These are phyloP conservation scores for Gynochthodes officinalis DNA, from an alignment of 257 asterid genomes.

Conservation along the genomic window DNA sequence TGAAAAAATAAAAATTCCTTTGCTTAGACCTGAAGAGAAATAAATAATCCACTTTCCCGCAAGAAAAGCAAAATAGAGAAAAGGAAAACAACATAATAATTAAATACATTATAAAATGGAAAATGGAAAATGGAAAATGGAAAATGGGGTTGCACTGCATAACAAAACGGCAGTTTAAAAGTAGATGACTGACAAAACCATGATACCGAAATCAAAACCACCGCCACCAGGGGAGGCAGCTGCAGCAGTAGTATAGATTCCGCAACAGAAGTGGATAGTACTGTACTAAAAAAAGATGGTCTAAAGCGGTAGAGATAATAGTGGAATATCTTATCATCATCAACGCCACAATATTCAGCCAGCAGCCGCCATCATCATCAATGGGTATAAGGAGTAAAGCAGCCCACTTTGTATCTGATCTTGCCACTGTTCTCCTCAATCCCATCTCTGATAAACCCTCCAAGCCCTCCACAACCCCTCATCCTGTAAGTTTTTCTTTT, in stretches of 20 bases:
- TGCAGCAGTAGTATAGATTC: slow-evolving; percentile 3
- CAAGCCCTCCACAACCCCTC: slow-evolving; percentile 21
- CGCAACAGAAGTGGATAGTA: not conserved
- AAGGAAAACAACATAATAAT: too few species aligned
- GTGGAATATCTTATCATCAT: not conserved
- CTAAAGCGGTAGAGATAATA: not conserved
- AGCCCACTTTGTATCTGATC: slow-evolving; percentile 87
- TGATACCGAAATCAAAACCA: not conserved
- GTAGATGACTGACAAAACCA: slow-evolving; percentile 11
- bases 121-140: too few species aligned
- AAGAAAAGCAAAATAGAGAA: too few species aligned
- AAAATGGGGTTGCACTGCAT: too few species aligned
- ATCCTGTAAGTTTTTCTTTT: slow-evolving; percentile 35
- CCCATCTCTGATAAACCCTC: slow-evolving; percentile 87
- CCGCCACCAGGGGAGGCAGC: not conserved
- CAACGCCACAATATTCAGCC: slow-evolving; percentile 17
- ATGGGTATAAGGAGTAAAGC: slow-evolving; percentile 84
- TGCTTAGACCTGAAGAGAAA: too few species aligned
- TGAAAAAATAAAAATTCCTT: too few species aligned
- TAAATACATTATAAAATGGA: too few species aligned
- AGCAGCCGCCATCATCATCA: slow-evolving; percentile 8
- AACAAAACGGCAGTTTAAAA: not conserved
- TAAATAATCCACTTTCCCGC: too few species aligned
- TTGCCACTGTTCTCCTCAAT: slow-evolving; percentile 74
- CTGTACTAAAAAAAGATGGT: not conserved